These are phyloP conservation scores for Fusarium sublunatum DNA, from an alignment of 2,329 filamentous ascomycete species.

Conservation along the genomic window DNA sequence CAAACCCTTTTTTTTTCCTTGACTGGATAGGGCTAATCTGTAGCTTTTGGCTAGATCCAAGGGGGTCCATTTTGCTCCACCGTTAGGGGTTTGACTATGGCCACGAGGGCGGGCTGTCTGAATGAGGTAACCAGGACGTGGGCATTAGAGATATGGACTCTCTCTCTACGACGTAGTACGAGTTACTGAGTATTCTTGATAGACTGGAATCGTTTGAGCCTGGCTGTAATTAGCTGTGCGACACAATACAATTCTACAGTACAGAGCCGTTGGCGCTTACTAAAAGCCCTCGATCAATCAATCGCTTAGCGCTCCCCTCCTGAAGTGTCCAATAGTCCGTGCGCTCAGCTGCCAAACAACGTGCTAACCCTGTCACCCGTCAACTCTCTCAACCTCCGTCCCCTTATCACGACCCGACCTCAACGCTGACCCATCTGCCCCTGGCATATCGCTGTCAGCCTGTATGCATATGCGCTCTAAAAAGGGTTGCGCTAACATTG, in stretches of 20 bases:
- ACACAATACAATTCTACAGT: no score
- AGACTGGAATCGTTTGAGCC: no score
- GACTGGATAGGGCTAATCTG: slow-evolving; percentile 3
- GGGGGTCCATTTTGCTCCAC: slow-evolving; percentile 19
- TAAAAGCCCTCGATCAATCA: background rate
- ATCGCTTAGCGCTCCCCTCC: slow-evolving; percentile 17
- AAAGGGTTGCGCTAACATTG: slow-evolving; percentile 7
- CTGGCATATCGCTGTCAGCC: slow-evolving; percentile 8
- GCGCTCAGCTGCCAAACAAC: slow-evolving; percentile 29
- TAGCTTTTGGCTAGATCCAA: slow-evolving; percentile 10
- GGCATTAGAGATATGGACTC: no score
- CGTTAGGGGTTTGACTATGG: slow-evolving; percentile 2
- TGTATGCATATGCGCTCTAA: background rate
- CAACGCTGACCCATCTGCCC: background rate
- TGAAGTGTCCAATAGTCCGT: slow-evolving; percentile 22
- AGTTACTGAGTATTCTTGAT: no score
- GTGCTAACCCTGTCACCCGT: slow-evolving; percentile 25
- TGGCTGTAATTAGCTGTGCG: no score
- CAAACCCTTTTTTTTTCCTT: background rate
- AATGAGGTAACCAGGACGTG: background rate
- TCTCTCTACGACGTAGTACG: no score
- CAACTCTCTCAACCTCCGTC: slow-evolving; percentile 12
- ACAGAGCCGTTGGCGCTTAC: no score
- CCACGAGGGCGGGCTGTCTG: no score
- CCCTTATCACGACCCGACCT: slow-evolving; percentile 26